Percentiles rank a stretch among this genome's conserved stretches.
These are phyloP conservation scores for Plantago coronopus DNA, from an alignment of 305 asterid genomes.

Conservation along the genomic window DNA sequence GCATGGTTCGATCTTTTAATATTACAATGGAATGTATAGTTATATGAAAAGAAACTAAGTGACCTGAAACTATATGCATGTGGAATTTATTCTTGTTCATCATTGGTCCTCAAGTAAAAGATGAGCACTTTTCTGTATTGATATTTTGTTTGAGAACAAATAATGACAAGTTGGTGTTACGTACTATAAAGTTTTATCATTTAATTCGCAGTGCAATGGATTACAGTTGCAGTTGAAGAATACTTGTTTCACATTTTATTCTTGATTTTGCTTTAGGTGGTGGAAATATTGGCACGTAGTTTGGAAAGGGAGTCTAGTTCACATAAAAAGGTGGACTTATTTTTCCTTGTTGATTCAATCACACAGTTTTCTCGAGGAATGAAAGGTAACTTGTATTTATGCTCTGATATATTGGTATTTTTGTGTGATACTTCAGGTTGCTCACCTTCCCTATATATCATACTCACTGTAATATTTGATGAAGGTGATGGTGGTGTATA, in stretches of 20 bases:
- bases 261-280: constrained; percentile 48
- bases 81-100: too few relatives aligned
- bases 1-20: too few relatives aligned
- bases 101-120: too few relatives aligned
- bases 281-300: constrained; percentile 58
- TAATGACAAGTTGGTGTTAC: too few relatives aligned
- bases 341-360: constrained; percentile 91
- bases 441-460: neutral
- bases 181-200: too few relatives aligned
- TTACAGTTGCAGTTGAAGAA: neutral
- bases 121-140: neutral
- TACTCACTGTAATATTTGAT: constrained; percentile 26
- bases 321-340: constrained; percentile 76
- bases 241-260: constrained; percentile 17
- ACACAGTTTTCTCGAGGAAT: constrained; percentile 72
- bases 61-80: too few relatives aligned
- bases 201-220: neutral
- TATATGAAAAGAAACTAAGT: too few relatives aligned
- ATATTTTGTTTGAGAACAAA: neutral
- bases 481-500: constrained; percentile 81
- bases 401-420: constrained; percentile 13
- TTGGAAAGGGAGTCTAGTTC: constrained; percentile 69
- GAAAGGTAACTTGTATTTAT: constrained; percentile 51
- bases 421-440: constrained; percentile 8
- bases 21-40: too few relatives aligned